Evolutionary conservation across 1,284 basidiomycete species (phyloP).

Genomic region (Phenoliferia sp.): DNA sequence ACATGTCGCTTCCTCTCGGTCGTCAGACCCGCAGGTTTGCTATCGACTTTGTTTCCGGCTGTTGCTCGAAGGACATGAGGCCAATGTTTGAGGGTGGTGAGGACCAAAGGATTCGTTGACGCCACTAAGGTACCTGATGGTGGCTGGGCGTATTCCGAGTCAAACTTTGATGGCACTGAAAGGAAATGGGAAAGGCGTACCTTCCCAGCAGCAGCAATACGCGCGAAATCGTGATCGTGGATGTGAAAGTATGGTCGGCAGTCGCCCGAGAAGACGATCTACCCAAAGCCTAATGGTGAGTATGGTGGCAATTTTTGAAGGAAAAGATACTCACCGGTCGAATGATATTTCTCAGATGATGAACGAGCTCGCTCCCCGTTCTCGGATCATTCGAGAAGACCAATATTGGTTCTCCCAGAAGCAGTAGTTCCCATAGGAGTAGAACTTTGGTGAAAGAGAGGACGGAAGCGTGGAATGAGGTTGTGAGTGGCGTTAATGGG

Average conservation of each 20-base stretch:
- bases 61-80: conserved; percentile 60
- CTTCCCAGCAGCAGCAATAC: conserved; percentile 66
- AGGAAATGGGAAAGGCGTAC: not conserved
- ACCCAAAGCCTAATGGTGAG: not conserved
- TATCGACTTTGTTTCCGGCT: not conserved
- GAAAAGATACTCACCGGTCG: conserved; percentile 55
- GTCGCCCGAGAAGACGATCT: conserved; percentile 81
- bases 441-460: conserved; percentile 46
- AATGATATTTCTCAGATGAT: conserved; percentile 73
- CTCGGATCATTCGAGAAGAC: conserved; percentile 76
- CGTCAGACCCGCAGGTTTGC: conserved; percentile 51
- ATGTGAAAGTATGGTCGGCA: conserved; percentile 93
- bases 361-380: conserved; percentile 68
- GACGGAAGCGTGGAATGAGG: conserved; percentile 54
- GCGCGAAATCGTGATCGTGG: conserved; percentile 77
- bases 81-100: conserved; percentile 84
- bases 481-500: conserved; percentile 61
- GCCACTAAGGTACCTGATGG: conserved; percentile 78
- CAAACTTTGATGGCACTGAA: not conserved
- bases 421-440: conserved; percentile 88
- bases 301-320: conserved; percentile 35
- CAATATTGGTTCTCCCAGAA: conserved; percentile 81
- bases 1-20: conserved; percentile 78
- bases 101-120: conserved; percentile 92
- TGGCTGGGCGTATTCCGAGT: conserved; percentile 56